A percentile compares a stretch with the other conserved stretches of the same genome.
Evolutionary conservation across 352 stramenopile species (phyloP).

Genomic region (Globisporangium canariense): DNA sequence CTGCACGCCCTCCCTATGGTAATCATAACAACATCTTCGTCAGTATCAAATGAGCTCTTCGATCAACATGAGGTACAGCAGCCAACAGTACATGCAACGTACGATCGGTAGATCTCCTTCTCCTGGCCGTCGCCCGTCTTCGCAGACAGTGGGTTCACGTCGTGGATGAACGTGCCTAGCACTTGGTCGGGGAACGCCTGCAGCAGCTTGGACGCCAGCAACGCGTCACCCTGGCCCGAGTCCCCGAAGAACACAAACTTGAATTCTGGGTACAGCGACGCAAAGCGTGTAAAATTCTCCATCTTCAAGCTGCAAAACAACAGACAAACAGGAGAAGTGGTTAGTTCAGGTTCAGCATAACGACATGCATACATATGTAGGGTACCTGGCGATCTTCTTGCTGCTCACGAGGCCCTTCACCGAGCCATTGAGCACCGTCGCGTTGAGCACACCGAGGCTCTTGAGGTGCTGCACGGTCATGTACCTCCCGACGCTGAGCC

Average conservation of each 20-base stretch:
- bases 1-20: constrained; percentile 52
- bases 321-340: not conserved
- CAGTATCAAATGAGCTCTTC: constrained; percentile 3
- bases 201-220: constrained; percentile 65
- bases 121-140: constrained; percentile 59
- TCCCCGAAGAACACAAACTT: constrained; percentile 87
- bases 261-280: constrained; percentile 78
- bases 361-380: not conserved
- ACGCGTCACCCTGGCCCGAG: constrained; percentile 72
- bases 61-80: not conserved
- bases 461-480: constrained; percentile 78
- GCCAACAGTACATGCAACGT: constrained; percentile 16
- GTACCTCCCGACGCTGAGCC: constrained; percentile 74
- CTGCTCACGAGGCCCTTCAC: constrained; percentile 79
- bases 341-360: not conserved
- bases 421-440: constrained; percentile 76
- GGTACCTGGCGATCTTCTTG: constrained; percentile 70
- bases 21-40: not conserved
- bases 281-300: constrained; percentile 79
- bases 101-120: constrained; percentile 61
- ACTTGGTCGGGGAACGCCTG: constrained; percentile 54
- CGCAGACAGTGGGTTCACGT: constrained; percentile 54
- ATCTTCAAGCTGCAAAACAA: constrained; percentile 51
- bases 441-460: constrained; percentile 68
- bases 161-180: constrained; percentile 76